Percentiles rank a stretch among this genome's conserved stretches.
Evolutionary conservation across 768 basidiomycete species (phyloP).

Genomic region (Boletus pseudopeckii): DNA sequence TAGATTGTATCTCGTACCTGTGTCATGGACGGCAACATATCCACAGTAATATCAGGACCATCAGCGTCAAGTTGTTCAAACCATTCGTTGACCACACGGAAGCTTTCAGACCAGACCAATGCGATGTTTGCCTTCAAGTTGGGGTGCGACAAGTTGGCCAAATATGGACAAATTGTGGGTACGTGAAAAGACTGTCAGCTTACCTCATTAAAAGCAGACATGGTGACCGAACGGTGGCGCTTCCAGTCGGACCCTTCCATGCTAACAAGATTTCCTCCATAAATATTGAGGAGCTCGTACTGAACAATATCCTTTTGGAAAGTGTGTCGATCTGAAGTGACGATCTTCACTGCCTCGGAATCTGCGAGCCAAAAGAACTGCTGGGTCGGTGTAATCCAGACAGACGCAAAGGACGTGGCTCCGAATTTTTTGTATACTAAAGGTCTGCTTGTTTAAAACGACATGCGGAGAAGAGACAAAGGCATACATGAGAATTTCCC

Average conservation of each 20-base stretch:
- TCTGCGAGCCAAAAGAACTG: slow-evolving; percentile 43
- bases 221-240: slow-evolving; percentile 42
- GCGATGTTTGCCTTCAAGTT: slow-evolving; percentile 40
- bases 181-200: neutral
- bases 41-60: slow-evolving; percentile 19
- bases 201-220: slow-evolving; percentile 51
- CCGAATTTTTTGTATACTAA: slow-evolving; percentile 40
- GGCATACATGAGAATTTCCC: slow-evolving; percentile 37
- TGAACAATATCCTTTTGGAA: slow-evolving; percentile 40
- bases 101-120: slow-evolving; percentile 47
- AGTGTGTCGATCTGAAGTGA: slow-evolving; percentile 31
- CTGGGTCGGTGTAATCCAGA: slow-evolving; percentile 29
- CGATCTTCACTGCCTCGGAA: slow-evolving; percentile 38
- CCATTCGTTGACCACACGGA: slow-evolving; percentile 41
- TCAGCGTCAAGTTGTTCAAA: slow-evolving; percentile 34
- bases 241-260: slow-evolving; percentile 46
- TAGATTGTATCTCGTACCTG: slow-evolving; percentile 10
- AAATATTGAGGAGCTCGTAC: slow-evolving; percentile 44
- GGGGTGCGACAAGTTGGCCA: neutral
- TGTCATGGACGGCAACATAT: slow-evolving; percentile 9
- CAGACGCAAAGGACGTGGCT: slow-evolving; percentile 38
- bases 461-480: neutral
- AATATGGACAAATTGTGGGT: neutral
- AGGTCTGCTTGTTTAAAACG: neutral
- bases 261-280: slow-evolving; percentile 44